Conservation (phyloP, 495 filamentous ascomycete genomes). For the Glarea lozoyensis region DNA sequence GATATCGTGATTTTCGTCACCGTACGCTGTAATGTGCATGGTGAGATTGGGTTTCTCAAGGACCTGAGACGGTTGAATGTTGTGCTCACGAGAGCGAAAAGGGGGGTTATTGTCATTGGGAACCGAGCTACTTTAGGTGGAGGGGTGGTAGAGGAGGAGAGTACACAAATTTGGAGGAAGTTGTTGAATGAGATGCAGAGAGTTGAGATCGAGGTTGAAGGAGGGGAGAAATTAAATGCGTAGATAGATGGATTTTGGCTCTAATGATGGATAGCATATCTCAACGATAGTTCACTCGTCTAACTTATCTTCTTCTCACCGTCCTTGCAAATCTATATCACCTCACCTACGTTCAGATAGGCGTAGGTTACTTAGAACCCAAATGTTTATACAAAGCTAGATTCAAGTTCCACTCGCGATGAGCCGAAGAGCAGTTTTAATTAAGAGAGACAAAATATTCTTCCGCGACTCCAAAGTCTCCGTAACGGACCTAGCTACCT, state of each 20-base stretch:
- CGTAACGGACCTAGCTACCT: background rate
- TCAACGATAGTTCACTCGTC: background rate
- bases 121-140: conserved; percentile 28
- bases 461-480: no score
- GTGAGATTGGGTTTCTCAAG: conserved; percentile 41
- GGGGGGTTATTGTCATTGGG: conserved; percentile 37
- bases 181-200: conserved; percentile 1
- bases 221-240: background rate
- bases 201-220: background rate
- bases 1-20: conserved; percentile 43
- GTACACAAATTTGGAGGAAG: conserved; percentile 9
- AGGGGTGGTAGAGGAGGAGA: conserved; percentile 16
- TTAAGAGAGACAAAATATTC: no score
- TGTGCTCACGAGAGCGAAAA: conserved; percentile 37
- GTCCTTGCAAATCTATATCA: no score
- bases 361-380: no score
- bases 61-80: conserved; percentile 43
- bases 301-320: background rate
- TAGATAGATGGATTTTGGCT: background rate
- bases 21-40: conserved; percentile 34
- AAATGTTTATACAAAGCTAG: no score
- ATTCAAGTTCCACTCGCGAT: no score
- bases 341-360: no score
- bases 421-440: no score
- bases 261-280: background rate